Percentiles rank a stretch among this genome's conserved stretches.
Conservation (phyloP, 306 rosid genomes). For the Prunus mira region DNA sequence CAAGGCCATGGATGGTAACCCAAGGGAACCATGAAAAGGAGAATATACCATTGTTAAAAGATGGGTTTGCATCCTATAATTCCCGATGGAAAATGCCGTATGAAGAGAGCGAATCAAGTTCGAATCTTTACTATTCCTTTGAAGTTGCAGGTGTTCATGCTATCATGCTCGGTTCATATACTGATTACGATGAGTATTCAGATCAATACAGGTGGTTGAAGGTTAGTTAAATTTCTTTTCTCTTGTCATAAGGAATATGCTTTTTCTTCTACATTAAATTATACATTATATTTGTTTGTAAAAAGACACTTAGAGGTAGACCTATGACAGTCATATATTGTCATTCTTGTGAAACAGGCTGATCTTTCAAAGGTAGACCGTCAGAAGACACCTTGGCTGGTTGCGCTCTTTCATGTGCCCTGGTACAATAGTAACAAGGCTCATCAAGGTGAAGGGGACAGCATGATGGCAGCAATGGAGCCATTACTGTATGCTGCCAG, state of each 20-base stretch:
- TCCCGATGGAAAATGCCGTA: constrained; percentile 95
- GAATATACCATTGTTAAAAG: constrained; percentile 51
- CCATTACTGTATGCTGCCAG: constrained; percentile 77
- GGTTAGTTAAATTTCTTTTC: constrained; percentile 46
- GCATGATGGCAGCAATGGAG: constrained; percentile 81
- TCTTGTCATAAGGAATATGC: constrained; percentile 7
- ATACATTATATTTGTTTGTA: not conserved
- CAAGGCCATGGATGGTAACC: constrained; percentile 96
- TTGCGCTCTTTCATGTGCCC: constrained; percentile 79
- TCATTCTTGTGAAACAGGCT: constrained; percentile 38
- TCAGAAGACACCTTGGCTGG: constrained; percentile 78
- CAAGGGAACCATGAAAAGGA: constrained; percentile 93
- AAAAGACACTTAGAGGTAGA: not conserved
- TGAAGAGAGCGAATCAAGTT: constrained; percentile 79
- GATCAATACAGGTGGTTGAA: constrained; percentile 86
- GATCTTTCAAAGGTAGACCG: constrained; percentile 78
- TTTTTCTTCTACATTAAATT: not conserved
- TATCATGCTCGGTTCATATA: constrained; percentile 89
- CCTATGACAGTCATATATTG: not conserved
- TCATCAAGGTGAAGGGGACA: constrained; percentile 77
- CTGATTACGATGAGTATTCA: constrained; percentile 68
- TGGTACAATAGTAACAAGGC: constrained; percentile 94
- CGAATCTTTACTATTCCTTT: constrained; percentile 91
- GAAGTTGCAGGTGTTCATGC: constrained; percentile 75
- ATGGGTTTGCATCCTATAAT: constrained; percentile 71